Conservation (phyloP, 768 basidiomycete genomes). For the Calocera cornea region DNA sequence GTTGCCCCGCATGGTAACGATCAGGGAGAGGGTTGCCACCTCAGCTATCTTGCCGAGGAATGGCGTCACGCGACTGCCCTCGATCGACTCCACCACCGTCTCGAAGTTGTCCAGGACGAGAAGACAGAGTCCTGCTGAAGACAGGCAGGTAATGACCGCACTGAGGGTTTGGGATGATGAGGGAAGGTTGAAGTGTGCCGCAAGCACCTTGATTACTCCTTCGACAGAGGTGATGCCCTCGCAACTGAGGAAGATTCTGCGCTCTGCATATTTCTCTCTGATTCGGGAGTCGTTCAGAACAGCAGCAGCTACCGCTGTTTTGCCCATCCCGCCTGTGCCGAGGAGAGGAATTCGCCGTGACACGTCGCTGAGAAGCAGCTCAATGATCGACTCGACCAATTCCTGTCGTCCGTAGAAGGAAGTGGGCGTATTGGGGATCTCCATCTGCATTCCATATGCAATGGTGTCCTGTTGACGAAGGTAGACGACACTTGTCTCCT, state of each 20-base stretch:
- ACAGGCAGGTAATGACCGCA: slow-evolving; percentile 15
- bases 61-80: slow-evolving; percentile 16
- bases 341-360: slow-evolving; percentile 14
- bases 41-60: slow-evolving; percentile 19
- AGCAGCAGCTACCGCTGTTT: slow-evolving; percentile 28
- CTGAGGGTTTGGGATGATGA: slow-evolving; percentile 6
- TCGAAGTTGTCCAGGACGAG: slow-evolving; percentile 32
- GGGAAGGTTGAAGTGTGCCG: slow-evolving; percentile 15
- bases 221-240: slow-evolving; percentile 20
- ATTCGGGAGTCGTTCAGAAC: slow-evolving; percentile 21
- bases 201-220: slow-evolving; percentile 20
- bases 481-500: no score
- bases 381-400: slow-evolving; percentile 9
- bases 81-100: slow-evolving; percentile 25
- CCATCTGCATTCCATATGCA: no score
- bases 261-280: slow-evolving; percentile 17
- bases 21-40: slow-evolving; percentile 22
- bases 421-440: slow-evolving; percentile 12
- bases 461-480: no score
- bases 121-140: slow-evolving; percentile 19
- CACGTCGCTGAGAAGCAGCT: slow-evolving; percentile 4
- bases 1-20: slow-evolving; percentile 25
- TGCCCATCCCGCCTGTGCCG: slow-evolving; percentile 29
- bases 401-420: slow-evolving; percentile 14
- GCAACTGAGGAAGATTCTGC: slow-evolving; percentile 27